phyloP scores from a whole-genome alignment of 805 yeast species.

The Alloascoidea hylecoeti region DNA sequence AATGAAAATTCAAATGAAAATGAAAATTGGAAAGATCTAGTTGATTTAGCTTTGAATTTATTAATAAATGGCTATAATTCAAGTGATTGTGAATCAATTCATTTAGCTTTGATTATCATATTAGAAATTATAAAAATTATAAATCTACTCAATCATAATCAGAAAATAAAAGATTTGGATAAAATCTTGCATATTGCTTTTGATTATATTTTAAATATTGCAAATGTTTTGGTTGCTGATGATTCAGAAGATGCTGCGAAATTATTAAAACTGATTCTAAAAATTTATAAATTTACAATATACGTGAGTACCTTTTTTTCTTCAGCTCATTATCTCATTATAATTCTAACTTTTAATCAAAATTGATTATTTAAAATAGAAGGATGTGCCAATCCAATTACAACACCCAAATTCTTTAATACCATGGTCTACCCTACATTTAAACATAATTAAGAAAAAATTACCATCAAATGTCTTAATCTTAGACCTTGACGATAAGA shows the following conservation, averaged over 20 bases:
- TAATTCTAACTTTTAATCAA: background rate
- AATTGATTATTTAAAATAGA: constrained; percentile 17
- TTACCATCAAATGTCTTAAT: constrained; percentile 39
- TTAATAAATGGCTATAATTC: background rate
- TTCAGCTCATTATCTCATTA: background rate
- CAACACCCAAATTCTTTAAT: constrained; percentile 36
- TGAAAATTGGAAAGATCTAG: background rate
- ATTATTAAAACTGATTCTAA: constrained; percentile 59
- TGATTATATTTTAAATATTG: constrained; percentile 57
- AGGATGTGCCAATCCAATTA: constrained; percentile 54
- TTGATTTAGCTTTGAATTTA: background rate
- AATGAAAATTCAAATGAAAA: no score
- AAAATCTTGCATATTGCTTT: constrained; percentile 39
- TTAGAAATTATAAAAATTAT: background rate
- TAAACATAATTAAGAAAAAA: constrained; percentile 43
- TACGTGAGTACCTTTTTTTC: background rate
- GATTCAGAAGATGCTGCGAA: constrained; percentile 41
- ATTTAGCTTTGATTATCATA: background rate
- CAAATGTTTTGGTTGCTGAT: constrained; percentile 33
- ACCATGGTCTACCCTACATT: constrained; percentile 70
- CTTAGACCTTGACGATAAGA: constrained; percentile 37
- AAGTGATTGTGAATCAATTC: background rate
- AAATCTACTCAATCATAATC: constrained; percentile 59
- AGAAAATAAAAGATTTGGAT: constrained; percentile 37
- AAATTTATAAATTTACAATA: constrained; percentile 66